A percentile compares a stretch with the other conserved stretches of the same genome.
Conservation (phyloP, 179 eudicot genomes). For the Beta macrorhiza region DNA sequence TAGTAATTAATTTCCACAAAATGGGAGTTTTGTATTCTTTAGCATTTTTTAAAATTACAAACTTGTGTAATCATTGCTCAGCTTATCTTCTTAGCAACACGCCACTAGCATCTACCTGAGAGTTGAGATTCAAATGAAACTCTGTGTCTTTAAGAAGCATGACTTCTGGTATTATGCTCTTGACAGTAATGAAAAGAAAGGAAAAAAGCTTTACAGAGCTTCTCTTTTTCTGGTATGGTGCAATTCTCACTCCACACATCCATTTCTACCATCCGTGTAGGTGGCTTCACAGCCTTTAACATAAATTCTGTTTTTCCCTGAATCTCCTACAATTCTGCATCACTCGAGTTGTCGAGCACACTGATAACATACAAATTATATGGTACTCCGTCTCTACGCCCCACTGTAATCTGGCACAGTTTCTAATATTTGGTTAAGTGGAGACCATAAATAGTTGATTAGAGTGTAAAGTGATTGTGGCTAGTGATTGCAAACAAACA, state of each 20-base stretch:
- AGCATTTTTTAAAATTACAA: neutral
- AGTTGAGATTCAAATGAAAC: neutral
- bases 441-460: too few species aligned
- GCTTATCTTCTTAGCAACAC: neutral
- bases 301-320: neutral
- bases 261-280: neutral
- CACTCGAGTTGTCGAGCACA: neutral
- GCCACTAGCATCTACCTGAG: neutral
- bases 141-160: neutral
- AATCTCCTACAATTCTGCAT: neutral
- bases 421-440: too few species aligned
- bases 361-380: neutral
- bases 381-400: neutral
- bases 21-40: too few species aligned
- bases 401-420: too few species aligned
- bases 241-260: neutral
- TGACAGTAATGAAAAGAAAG: neutral
- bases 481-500: too few species aligned
- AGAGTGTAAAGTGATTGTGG: too few species aligned
- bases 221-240: neutral
- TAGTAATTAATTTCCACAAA: too few species aligned
- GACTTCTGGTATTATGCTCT: neutral
- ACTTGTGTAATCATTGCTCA: neutral
- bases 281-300: neutral
- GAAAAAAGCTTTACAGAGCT: neutral